A percentile compares a stretch with the other conserved stretches of the same genome.
Evolutionary conservation across 2,329 filamentous ascomycete genomes (phyloP).

Genomic region (Clarireedia hainanense): DNA sequence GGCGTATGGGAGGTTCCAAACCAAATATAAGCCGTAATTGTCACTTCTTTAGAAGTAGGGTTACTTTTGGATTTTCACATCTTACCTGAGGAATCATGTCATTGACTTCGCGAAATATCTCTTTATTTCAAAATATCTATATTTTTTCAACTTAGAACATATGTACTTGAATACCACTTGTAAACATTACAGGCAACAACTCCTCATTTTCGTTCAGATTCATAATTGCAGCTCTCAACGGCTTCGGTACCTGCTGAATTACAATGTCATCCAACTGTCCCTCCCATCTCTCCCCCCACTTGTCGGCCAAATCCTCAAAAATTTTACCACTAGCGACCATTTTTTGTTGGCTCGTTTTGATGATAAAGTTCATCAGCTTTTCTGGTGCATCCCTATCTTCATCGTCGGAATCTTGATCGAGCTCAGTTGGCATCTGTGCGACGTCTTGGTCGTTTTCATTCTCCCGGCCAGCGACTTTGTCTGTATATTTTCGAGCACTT

Average conservation of each 20-base stretch:
- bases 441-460: background rate
- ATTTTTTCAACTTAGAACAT: conserved; percentile 23
- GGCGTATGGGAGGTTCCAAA: no score
- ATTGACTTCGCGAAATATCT: no score
- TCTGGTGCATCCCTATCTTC: background rate
- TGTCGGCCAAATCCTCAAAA: conserved; percentile 24
- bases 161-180: conserved; percentile 27
- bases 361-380: conserved; percentile 7
- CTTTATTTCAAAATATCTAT: no score
- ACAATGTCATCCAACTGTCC: conserved; percentile 25
- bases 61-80: no score
- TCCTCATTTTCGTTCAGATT: conserved; percentile 30
- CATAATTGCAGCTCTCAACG: conserved; percentile 26
- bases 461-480: conserved; percentile 2
- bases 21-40: no score
- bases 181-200: conserved; percentile 29
- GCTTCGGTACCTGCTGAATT: conserved; percentile 26
- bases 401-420: conserved; percentile 10
- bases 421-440: background rate
- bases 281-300: conserved; percentile 22
- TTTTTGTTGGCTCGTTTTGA: background rate
- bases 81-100: no score
- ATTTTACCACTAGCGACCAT: conserved; percentile 19
- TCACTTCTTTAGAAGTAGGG: no score
- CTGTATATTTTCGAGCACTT: conserved; percentile 4